Evolutionary conservation across 2,329 filamentous ascomycete species (phyloP), one percentile per base, ranked within the genome.

Genomic region (Geosmithia morbida): DNA sequence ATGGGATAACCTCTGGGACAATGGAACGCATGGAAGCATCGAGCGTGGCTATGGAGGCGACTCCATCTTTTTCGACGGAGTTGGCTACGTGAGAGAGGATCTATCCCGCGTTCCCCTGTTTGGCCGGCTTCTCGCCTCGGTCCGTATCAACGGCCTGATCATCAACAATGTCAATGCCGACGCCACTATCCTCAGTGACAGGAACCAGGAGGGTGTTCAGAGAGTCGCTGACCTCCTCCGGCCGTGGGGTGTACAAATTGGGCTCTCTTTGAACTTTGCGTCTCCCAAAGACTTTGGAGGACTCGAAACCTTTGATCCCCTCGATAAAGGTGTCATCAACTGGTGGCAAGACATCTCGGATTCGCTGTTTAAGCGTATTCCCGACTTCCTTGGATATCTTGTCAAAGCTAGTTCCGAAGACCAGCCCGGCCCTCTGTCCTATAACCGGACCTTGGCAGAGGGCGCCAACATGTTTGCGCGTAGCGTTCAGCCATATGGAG

Each of bases 131-230:
- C 63, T 85, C 14, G 74, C 81, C 2, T 85, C 81, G 0, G 71
- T 85, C 30, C 66, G 79, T 14, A 62, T 86, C 53, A 86, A 86
- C 52, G 82, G 70, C 0, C 67, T 83, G 10, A 63, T 85, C 2
- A 68, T 84, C 54, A 86, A 85, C 63, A 86, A 86, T 49, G 82
- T 85, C 55, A 86, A 86, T 54, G 80, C 82, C 4, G 78, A 85
- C 53, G 66, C 72, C 2, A 68, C 66, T 0, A 63, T 82, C 0
- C 63, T 85, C 10, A 77, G 61, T 4, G 54, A 67, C 1, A 58
- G 62, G 14, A 84, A 84, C 52, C 67, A 85, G 47, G 69, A 75
- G 11, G 81, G 82, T 0, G 58, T 86, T 1, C 71, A 66, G 2
- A 66, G 75, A 40, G 74, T 86, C 40, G 81, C 82, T 1, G 75